phyloP scores from a whole-genome alignment of 2,329 filamentous ascomycete species.

The Aaosphaeria arxii region DNA sequence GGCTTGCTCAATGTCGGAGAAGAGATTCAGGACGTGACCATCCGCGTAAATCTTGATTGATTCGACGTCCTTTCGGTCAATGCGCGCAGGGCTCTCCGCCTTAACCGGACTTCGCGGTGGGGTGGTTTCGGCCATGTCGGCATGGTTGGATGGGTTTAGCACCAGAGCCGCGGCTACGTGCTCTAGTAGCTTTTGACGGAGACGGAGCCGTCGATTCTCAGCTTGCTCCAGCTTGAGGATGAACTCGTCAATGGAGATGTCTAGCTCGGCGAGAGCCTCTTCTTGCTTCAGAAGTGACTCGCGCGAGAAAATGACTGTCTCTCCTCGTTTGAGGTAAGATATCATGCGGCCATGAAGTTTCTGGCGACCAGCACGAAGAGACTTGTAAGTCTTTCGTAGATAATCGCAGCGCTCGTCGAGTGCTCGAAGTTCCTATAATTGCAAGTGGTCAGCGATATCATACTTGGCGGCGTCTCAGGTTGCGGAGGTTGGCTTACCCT shows the following conservation, averaged over 20 bases:
- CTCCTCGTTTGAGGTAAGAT: slow-evolving; percentile 69
- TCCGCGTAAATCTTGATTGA: slow-evolving; percentile 45
- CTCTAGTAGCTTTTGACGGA: slow-evolving; percentile 77
- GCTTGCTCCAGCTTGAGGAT: slow-evolving; percentile 75
- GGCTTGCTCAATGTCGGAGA: slow-evolving; percentile 41
- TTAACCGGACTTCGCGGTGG: slow-evolving; percentile 40
- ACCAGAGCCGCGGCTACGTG: slow-evolving; percentile 69
- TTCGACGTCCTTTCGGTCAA: slow-evolving; percentile 38
- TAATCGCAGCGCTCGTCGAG: slow-evolving; percentile 79
- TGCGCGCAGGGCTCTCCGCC: slow-evolving; percentile 29
- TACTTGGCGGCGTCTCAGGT: neutral
- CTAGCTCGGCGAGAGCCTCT: slow-evolving; percentile 73
- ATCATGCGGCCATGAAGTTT: slow-evolving; percentile 76
- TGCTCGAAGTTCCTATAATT: slow-evolving; percentile 62
- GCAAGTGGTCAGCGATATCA: slow-evolving; percentile 13
- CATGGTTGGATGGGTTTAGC: slow-evolving; percentile 25
- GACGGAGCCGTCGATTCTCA: slow-evolving; percentile 71
- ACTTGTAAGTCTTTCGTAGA: slow-evolving; percentile 72
- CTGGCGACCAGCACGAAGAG: slow-evolving; percentile 70
- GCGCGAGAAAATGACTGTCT: slow-evolving; percentile 68
- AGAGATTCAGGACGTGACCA: slow-evolving; percentile 40
- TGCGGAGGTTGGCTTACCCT: slow-evolving; percentile 44
- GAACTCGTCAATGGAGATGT: slow-evolving; percentile 78
- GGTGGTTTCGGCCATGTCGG: slow-evolving; percentile 30
- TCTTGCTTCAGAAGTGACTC: slow-evolving; percentile 77